Evolutionary conservation across 2,329 filamentous ascomycete species (phyloP).

Genomic region (Botrytis tulipae): DNA sequence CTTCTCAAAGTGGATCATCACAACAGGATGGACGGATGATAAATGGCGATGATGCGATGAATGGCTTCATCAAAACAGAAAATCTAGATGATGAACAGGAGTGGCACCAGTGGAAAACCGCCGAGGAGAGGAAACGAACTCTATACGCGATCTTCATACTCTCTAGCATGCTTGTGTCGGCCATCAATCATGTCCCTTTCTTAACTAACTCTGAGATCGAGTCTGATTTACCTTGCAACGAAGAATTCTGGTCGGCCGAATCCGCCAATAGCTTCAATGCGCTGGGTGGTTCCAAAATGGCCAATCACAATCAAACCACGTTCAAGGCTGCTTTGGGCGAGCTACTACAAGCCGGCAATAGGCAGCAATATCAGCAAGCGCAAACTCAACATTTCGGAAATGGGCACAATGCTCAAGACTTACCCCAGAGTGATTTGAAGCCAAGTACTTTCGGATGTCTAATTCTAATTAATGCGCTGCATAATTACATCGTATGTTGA

Average conservation of each 20-base stretch:
- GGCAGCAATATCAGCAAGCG: constrained; percentile 55
- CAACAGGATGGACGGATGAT: constrained; percentile 47
- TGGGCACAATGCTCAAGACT: constrained; percentile 47
- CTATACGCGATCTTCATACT: constrained; percentile 88
- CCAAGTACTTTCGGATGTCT: constrained; percentile 92
- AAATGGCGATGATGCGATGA: constrained; percentile 55
- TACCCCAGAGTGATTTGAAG: constrained; percentile 61
- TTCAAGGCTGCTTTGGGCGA: constrained; percentile 82
- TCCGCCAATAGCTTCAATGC: constrained; percentile 78
- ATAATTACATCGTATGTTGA: constrained; percentile 73
- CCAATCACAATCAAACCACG: constrained; percentile 67
- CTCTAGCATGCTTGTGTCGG: constrained; percentile 85
- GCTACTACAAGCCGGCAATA: constrained; percentile 73
- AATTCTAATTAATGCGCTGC: constrained; percentile 87
- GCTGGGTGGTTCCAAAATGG: constrained; percentile 68
- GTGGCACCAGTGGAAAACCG: constrained; percentile 85
- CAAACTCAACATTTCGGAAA: constrained; percentile 48
- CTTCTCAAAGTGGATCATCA: constrained; percentile 24
- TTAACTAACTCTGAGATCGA: constrained; percentile 92
- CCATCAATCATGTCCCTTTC: constrained; percentile 88
- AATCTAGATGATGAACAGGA: constrained; percentile 62
- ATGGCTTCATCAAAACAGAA: constrained; percentile 45
- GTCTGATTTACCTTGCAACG: constrained; percentile 86
- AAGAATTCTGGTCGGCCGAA: constrained; percentile 84
- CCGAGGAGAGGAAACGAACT: constrained; percentile 89